Base-by-base conservation (phyloP, 1,139 yeast genomes). In the Arxiozyma slooffiae region DNA sequence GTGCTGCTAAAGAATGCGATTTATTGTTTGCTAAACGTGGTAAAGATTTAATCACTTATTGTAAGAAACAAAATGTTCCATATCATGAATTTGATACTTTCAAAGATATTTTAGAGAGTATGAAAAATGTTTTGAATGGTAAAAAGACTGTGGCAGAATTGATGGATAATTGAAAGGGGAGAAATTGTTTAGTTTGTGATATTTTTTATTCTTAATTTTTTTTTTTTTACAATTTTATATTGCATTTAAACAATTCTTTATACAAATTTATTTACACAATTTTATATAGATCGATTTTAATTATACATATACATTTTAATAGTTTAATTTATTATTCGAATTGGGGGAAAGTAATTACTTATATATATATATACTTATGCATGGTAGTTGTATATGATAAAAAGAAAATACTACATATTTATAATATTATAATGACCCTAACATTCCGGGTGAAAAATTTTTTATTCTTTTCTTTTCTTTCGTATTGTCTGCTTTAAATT, bases 1-100 rank as follows among this genome's bases (percentile, higher is more conserved):
- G 89, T 54, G 98, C 98, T 24, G 97, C 97, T 36, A 82, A 85
- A 64, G 97, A 92, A 67, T 89, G 98, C 48, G 90, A 94, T 67
- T 74, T 90, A 60, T 73, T 92, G 59, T 92, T 92, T 69, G 98
- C 98, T 50, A 92, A 89, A 71, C 80, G 81, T 57, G 98, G 97
- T 46, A 81, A 85, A 61, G 98, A 92, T 67, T 77, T 92, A 60
- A 85, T 92, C 58, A 83, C 81, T 48, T 90, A 80, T 71, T 92
- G 97, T 71, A 76, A 76, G 60, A 73, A 83, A 44, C 94, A 90
- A 66, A 72, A 76, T 45, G 85, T 92, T 57, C 95, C 96, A 14
- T 92, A 81, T 72, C 81, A 84, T 46, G 94, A 84, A 64, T 92
- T 94, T 68, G 79, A 79, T 57, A 72, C 82, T 49, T 92, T 86